phyloP scores from a whole-genome alignment of 257 asterid species.

The Jacaranda copaia region DNA sequence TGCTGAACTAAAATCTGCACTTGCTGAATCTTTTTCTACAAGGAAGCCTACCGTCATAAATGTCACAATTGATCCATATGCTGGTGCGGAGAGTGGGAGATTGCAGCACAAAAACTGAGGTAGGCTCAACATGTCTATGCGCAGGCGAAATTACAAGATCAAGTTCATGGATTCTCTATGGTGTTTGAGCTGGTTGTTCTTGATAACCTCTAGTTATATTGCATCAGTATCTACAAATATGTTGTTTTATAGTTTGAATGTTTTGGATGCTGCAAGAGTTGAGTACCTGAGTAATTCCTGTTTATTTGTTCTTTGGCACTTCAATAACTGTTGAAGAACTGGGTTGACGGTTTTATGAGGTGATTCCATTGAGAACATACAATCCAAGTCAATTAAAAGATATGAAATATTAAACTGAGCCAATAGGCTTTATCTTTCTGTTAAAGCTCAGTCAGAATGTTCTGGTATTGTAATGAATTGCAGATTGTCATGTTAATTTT shows the following conservation, averaged over 20 bases:
- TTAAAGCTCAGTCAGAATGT: neutral
- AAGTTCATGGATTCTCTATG: neutral
- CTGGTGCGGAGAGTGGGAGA: conserved; percentile 94
- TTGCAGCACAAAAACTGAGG: conserved; percentile 91
- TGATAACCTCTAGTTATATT: neutral
- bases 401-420: neutral
- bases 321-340: neutral
- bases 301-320: neutral
- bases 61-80: conserved; percentile 84
- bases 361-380: neutral
- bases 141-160: neutral
- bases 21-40: conserved; percentile 68
- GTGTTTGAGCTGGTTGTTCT: neutral
- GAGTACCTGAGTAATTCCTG: neutral
- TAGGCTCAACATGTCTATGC: neutral
- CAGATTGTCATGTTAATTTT: neutral
- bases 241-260: neutral
- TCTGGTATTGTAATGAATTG: neutral
- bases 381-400: too few relatives aligned
- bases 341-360: neutral
- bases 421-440: neutral
- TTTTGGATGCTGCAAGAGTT: too few relatives aligned
- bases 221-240: neutral
- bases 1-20: conserved; percentile 81
- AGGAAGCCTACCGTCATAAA: conserved; percentile 83